Conservation (phyloP, 1,284 basidiomycete genomes). For the Coniferiporia weirii region DNA sequence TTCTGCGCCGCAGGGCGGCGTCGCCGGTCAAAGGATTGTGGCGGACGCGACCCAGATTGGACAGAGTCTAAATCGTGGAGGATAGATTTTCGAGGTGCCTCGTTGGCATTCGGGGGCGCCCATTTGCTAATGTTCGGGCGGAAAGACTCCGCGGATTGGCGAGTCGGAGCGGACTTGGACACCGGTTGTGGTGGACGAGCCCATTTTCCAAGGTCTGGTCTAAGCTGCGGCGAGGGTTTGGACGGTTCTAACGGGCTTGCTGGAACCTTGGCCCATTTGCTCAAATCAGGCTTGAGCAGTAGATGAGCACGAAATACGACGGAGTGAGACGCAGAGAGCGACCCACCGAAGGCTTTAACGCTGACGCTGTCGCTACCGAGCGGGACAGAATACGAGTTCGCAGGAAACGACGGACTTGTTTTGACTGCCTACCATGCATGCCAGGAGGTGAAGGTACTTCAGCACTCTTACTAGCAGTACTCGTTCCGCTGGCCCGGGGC, state of each 20-base stretch:
- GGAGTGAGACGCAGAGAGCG: not conserved
- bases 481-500: too few species aligned
- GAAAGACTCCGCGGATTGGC: not conserved
- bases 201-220: slow-evolving; percentile 4
- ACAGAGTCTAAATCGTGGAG: not conserved
- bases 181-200: not conserved
- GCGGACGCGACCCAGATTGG: not conserved
- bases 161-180: not conserved
- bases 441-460: not conserved
- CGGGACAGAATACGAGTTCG: not conserved
- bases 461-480: not conserved
- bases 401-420: not conserved
- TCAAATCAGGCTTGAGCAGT: not conserved
- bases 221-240: not conserved
- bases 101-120: slow-evolving; percentile 5
- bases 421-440: slow-evolving; percentile 15
- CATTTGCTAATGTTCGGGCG: slow-evolving; percentile 16
- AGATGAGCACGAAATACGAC: not conserved
- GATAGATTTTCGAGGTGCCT: not conserved
- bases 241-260: not conserved
- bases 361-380: slow-evolving; percentile 9
- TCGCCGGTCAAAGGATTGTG: not conserved
- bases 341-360: slow-evolving; percentile 14
- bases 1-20: not conserved
- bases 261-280: slow-evolving; percentile 6